Base-by-base conservation (phyloP, 495 filamentous ascomycete genomes). In the Hypoxylon lienhwacheense region DNA sequence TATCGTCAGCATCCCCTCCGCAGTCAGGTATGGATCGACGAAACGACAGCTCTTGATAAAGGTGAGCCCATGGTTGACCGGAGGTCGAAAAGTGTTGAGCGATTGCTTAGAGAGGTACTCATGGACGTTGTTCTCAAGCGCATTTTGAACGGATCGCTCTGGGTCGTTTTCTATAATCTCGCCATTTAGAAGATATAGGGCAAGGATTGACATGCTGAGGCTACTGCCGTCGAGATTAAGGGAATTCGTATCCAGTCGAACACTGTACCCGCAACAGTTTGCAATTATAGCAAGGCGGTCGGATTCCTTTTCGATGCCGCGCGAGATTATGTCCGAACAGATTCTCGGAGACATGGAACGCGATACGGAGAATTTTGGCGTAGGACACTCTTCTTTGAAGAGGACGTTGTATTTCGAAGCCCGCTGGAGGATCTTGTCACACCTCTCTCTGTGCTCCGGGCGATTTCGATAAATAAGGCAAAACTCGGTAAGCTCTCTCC, bases 21-120 rank as follows among this genome's bases (percentile, higher is more conserved):
- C 3, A 3, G 61, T 65, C 17, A 68, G 57, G 25, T 19, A n/a
- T 5, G 64, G 61, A 8, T 66, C 35, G 20, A 54, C 28, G 32
- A 70, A 67, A 20, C 68, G 66, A 42, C 68, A 70, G 43, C 62
- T 64, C 29, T 64, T 68, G 24, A 67, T 70, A 42, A 70, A 70
- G 8, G 61, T 68, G 0, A 67, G 62, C 1, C 45, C 50, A 16
- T 61, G 46, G n/a, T 61, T 41, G 26, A 62, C 29, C 3, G 68
- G 66, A 7, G 63, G 52, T n/a, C 51, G 59, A 29, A 70, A 66
- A 20, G 40, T 62, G 33, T 25, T 31, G 17, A 70, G 61, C 0
- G 58, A 55, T 25, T 59, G 61, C 19, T 59, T 53, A 15, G 57
- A 50, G 1, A 70, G 31, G 29, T 60, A 70, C 25, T 65, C 43